These are phyloP conservation scores for Paraurostyla sp. DNA, from an alignment of 73 alveolate species.

Conservation along the genomic window DNA sequence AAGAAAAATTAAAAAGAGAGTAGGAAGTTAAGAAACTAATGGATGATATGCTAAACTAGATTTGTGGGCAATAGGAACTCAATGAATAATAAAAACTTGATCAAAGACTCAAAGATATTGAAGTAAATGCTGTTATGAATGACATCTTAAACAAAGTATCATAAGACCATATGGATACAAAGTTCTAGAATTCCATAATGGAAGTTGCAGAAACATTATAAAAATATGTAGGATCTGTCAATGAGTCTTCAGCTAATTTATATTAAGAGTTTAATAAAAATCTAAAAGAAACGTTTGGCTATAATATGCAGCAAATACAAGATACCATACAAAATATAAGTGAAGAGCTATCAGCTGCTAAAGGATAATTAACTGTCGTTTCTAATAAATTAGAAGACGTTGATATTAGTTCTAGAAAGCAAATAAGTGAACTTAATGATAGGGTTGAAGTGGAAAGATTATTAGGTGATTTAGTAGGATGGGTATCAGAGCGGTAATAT, in stretches of 20 bases:
- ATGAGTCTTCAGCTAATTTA: constrained; percentile 42
- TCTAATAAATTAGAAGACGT: constrained; percentile 45
- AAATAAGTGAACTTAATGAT: constrained; percentile 32
- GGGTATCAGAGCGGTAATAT: constrained; percentile 21
- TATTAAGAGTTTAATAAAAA: constrained; percentile 59
- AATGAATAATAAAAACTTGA: neutral
- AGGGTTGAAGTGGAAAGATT: constrained; percentile 38
- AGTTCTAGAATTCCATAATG: constrained; percentile 41
- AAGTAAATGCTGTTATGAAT: constrained; percentile 27
- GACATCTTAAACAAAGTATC: constrained; percentile 19
- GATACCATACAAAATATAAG: constrained; percentile 17
- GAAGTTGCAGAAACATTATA: constrained; percentile 47
- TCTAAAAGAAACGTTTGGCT: constrained; percentile 66
- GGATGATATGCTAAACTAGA: constrained; percentile 19
- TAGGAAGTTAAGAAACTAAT: neutral
- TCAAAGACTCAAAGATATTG: neutral
- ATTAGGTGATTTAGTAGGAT: neutral
- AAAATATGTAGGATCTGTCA: constrained; percentile 31
- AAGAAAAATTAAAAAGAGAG: neutral
- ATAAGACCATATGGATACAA: constrained; percentile 29
- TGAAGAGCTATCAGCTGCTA: constrained; percentile 32
- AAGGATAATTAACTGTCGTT: neutral
- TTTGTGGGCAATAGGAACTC: neutral
- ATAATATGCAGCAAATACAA: constrained; percentile 41
- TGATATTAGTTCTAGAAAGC: constrained; percentile 3